These are phyloP conservation scores for Diaporthe amygdali DNA, from an alignment of 2,329 filamentous ascomycete genomes.

Conservation along the genomic window DNA sequence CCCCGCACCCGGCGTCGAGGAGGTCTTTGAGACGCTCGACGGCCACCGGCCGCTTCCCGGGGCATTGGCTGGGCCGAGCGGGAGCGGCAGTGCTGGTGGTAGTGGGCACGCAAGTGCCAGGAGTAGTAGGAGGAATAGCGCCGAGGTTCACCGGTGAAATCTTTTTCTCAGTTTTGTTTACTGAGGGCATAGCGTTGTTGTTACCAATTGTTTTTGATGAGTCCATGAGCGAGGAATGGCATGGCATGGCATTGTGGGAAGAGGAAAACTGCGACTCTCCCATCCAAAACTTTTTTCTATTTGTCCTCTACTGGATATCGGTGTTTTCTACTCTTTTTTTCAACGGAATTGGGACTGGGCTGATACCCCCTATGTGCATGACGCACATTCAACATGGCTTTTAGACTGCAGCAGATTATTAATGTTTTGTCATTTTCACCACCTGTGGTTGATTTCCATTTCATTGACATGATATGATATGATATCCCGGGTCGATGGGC, in stretches of 20 bases:
- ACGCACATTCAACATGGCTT: constrained; percentile 20
- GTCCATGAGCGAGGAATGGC: neutral
- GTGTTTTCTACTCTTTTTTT: neutral
- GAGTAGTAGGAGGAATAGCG: constrained; percentile 18
- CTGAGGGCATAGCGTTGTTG: neutral
- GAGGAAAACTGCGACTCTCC: neutral
- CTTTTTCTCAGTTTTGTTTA: neutral
- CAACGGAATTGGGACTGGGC: neutral
- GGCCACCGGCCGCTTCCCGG: constrained; percentile 5
- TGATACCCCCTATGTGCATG: constrained; percentile 26
- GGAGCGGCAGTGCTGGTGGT: neutral
- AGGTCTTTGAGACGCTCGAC: constrained; percentile 45
- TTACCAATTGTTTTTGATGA: neutral
- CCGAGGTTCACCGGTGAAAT: constrained; percentile 9
- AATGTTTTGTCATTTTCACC: neutral
- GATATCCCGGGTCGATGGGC: neutral
- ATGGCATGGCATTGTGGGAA: constrained; percentile 4
- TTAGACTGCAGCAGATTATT: constrained; percentile 8
- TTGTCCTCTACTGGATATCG: neutral
- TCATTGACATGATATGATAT: neutral
- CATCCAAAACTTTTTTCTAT: neutral
- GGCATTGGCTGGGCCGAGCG: neutral
- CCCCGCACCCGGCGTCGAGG: constrained; percentile 37
- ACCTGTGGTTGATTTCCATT: neutral
- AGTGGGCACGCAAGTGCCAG: constrained; percentile 9